Base-by-base conservation (phyloP, 2,329 filamentous ascomycete genomes). In the Berkeleyomyces rouxiae region DNA sequence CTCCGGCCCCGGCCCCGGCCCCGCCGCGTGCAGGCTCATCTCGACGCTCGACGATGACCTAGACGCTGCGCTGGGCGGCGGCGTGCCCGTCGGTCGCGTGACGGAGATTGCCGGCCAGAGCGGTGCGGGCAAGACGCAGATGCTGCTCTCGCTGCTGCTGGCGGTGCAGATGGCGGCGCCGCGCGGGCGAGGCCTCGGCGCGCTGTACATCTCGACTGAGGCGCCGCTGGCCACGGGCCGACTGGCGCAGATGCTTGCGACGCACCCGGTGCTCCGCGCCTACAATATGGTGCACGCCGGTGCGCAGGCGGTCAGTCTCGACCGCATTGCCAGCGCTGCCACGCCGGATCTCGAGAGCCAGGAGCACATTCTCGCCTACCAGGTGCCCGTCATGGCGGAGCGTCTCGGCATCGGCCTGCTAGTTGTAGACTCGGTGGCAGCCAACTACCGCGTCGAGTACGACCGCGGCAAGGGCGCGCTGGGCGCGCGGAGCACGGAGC, bases 161-260 rank as follows among this genome's bases (percentile, higher is more conserved):
- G 81, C 91, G 40, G 85, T 86, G 13, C 93, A 99, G 72, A 84
- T 97, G 3, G 84, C 88, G 1, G 75, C 83, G 0, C 87, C 89
- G 0, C 77, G 78, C 49, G 90, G 89, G 4, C 79, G 90, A 0
- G 81, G 81, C 44, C 83, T 84, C 65, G 80, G 84, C n/a, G 86
- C 89, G 0, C 79, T 99, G 43, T 99, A 99, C 77, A 88, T 99
- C 69, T 95, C 91, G 1, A 97, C 93, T 51, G 93, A 99, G 75
- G 85, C 90, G 0, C 79, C 88, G 0, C 81, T 99, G 1, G 84
- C 90, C 23, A 97, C 92, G 4, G 82, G 77, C 2, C 88, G 93
- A 23, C 82, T 99, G 0, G 75, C 83, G 0, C 90, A 97, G 72
- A 84, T 99, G 66, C 80, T 96, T 5, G n/a, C 46, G 10, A 36